Base-by-base conservation (phyloP, 352 stramenopile genomes). In the Pythium biforme region DNA sequence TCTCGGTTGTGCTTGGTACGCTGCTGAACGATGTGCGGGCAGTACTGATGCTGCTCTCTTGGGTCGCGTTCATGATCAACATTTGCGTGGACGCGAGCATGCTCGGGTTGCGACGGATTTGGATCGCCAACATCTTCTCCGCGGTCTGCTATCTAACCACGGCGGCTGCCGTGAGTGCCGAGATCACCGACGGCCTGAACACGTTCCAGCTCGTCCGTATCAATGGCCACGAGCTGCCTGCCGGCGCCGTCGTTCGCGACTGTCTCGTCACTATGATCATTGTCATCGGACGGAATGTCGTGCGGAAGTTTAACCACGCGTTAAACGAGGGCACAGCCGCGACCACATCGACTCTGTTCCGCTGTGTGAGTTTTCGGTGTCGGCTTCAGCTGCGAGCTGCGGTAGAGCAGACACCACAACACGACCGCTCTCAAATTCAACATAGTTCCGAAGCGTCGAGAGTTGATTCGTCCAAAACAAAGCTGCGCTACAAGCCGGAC, bases 41-140 rank as follows among this genome's bases (percentile, higher is more conserved):
- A 1, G 9, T 43, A 0, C 27, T 66, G 8, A 26, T 60, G 1
- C 9, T 45, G 8, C 17, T 50, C 17, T 47, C 49, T 2, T 65
- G 59, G 49, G 0, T 58, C 45, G 17, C 23, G 15, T 59, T 54
- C 4, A 19, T 53, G 20, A 51, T 31, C 50, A 64, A 59, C 37
- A 40, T 66, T 2, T 49, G 68, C 27, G 63, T 69, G 37, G 66
- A 73, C 25, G 62, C 66, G 0, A 66, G 39, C 26, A 23, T 69
- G 12, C 22, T 49, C 22, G 55, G 34, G 5, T 27, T 64, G 27
- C 52, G 54, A 7, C 31, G 12, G 1, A 11, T 72, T 2, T 56
- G 57, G 39, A 41, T 68, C 20, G 49, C 41, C 22, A 72, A 62
- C 49, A 5, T 45, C 4, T 46, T 62, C 27, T 8, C 53, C 15